Evolutionary conservation across 495 filamentous ascomycete species (phyloP).

Genomic region (Halenospora varia): DNA sequence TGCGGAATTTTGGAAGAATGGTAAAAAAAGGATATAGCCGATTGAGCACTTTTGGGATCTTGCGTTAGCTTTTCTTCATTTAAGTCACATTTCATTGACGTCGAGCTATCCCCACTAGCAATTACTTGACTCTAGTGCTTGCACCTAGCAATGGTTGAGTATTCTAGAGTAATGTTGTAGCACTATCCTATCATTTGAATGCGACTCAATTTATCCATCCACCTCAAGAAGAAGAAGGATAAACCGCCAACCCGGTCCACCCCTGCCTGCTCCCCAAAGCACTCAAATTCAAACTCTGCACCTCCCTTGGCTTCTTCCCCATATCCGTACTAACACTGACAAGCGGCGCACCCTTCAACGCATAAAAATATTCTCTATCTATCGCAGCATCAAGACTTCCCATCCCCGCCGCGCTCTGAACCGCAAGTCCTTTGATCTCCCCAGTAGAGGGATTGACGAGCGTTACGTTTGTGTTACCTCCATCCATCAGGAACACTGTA

Average conservation of each 20-base stretch:
- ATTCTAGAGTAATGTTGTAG: too few relatives aligned
- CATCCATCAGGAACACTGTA: constrained; percentile 24
- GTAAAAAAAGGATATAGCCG: too few relatives aligned
- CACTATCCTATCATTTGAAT: too few relatives aligned
- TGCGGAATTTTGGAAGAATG: too few relatives aligned
- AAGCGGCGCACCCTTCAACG: constrained; percentile 13
- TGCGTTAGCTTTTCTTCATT: too few relatives aligned
- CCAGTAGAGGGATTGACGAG: constrained; percentile 19
- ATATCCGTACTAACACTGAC: constrained; percentile 14
- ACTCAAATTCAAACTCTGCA: constrained; percentile 26
- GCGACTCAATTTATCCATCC: too few relatives aligned
- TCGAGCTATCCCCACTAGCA: too few relatives aligned
- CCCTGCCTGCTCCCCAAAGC: constrained; percentile 18
- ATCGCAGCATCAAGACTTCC: constrained; percentile 21
- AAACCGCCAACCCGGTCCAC: constrained; percentile 24
- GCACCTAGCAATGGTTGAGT: too few relatives aligned
- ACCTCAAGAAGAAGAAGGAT: too few relatives aligned
- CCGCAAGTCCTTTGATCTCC: constrained; percentile 11
- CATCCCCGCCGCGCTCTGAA: neutral
- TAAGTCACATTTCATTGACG: too few relatives aligned
- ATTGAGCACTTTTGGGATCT: too few relatives aligned
- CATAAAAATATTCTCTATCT: constrained; percentile 22
- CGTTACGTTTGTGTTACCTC: constrained; percentile 13
- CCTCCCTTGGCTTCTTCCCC: constrained; percentile 8
- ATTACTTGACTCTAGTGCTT: too few relatives aligned